Evolutionary conservation across 805 yeast species (phyloP).

Genomic region (Candida germanica): DNA sequence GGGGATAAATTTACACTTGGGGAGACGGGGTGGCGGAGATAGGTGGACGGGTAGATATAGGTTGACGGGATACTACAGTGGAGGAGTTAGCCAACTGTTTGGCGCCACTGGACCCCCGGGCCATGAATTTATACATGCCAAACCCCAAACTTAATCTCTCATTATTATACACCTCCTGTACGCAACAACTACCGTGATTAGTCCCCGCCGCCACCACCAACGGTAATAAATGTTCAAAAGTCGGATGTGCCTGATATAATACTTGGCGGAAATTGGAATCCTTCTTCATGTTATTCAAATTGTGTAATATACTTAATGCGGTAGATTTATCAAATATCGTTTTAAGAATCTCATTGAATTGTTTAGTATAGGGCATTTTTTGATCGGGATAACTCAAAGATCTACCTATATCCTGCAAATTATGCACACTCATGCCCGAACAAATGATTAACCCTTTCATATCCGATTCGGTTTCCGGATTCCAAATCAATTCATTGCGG

Average conservation of each 20-base stretch:
- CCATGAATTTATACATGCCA: slow-evolving; percentile 58
- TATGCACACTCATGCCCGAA: slow-evolving; percentile 83
- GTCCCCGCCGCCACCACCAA: slow-evolving; percentile 60
- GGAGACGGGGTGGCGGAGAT: no score
- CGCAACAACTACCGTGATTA: slow-evolving; percentile 38
- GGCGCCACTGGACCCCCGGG: no score
- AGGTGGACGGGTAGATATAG: no score
- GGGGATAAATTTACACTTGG: no score
- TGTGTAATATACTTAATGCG: slow-evolving; percentile 11
- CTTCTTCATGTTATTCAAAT: slow-evolving; percentile 13
- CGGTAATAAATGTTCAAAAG: slow-evolving; percentile 73
- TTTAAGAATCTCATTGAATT: slow-evolving; percentile 49
- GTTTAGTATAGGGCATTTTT: slow-evolving; percentile 46
- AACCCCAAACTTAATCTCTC: slow-evolving; percentile 56
- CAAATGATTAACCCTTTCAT: slow-evolving; percentile 48
- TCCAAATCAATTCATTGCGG: slow-evolving; percentile 41
- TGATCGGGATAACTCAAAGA: slow-evolving; percentile 8
- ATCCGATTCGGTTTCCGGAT: slow-evolving; percentile 21
- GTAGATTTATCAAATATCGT: slow-evolving; percentile 21
- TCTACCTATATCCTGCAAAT: slow-evolving; percentile 52
- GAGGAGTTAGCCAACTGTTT: no score
- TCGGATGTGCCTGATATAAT: slow-evolving; percentile 62
- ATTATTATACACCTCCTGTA: slow-evolving; percentile 45
- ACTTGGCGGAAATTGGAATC: slow-evolving; percentile 24
- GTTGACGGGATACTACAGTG: no score